These are phyloP conservation scores for Guadua angustifolia DNA, from an alignment of 176 grass and related monocot genomes.

Conservation along the genomic window DNA sequence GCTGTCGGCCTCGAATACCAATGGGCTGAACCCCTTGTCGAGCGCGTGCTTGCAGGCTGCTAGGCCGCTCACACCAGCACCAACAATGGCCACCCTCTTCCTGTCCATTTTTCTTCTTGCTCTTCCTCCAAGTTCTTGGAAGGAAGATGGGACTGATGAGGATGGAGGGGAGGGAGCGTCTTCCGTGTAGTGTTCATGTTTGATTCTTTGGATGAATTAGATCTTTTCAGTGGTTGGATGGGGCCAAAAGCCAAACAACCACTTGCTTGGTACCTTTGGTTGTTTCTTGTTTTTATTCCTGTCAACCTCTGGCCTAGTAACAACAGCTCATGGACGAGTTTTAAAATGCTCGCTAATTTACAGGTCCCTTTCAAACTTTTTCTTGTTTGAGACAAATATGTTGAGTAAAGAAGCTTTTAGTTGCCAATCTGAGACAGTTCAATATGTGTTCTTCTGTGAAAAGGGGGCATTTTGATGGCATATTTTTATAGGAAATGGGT, in stretches of 20 bases:
- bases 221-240: constrained; percentile 49
- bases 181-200: not conserved
- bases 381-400: not conserved
- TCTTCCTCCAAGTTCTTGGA: constrained; percentile 30
- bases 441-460: not conserved
- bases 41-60: constrained; percentile 80
- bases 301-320: constrained; percentile 1
- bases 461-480: not conserved
- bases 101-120: constrained; percentile 44
- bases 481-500: not conserved
- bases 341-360: too few relatives aligned
- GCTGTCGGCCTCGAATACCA: constrained; percentile 66
- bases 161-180: not conserved
- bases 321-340: not conserved
- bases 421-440: not conserved
- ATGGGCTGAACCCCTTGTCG: constrained; percentile 62
- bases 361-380: not conserved
- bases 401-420: not conserved
- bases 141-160: not conserved
- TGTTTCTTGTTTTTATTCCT: not conserved
- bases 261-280: constrained; percentile 45
- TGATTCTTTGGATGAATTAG: constrained; percentile 34
- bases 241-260: constrained; percentile 8
- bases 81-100: constrained; percentile 72
- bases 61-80: constrained; percentile 76